Percentiles rank a stretch among this genome's conserved stretches.
Conservation (phyloP, 2,329 filamentous ascomycete species). For the Colletotrichum sp. region DNA sequence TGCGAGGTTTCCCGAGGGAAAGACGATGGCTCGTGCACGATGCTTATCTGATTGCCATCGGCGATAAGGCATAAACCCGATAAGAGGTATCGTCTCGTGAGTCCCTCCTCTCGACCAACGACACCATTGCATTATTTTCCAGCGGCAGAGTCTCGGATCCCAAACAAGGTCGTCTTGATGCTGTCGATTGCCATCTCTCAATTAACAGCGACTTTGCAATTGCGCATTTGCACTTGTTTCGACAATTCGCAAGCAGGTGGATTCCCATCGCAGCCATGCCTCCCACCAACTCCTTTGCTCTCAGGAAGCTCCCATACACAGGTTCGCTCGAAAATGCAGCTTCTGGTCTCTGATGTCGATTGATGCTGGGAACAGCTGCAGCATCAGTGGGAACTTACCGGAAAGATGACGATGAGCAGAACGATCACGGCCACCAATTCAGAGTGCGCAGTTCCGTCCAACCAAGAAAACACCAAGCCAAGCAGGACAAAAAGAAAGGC, state of each 20-base stretch:
- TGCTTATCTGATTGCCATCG: background rate
- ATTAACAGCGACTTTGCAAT: rapidly evolving
- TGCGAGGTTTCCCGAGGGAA: background rate
- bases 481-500: background rate
- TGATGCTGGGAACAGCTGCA: background rate
- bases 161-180: background rate
- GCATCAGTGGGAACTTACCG: rapidly evolving
- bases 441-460: background rate
- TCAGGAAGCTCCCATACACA: background rate
- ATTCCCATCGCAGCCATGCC: background rate
- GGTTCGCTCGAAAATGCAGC: background rate
- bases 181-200: background rate
- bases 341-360: background rate
- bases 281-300: background rate
- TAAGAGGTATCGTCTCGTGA: background rate
- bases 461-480: conserved; percentile 22
- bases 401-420: background rate
- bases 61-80: background rate
- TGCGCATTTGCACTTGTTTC: background rate
- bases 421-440: rapidly evolving
- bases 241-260: background rate
- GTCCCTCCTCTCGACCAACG: background rate
- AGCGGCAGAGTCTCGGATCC: background rate
- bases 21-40: background rate
- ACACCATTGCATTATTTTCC: background rate